Base-by-base conservation (phyloP, 306 rosid genomes). In the Prunus mume region DNA sequence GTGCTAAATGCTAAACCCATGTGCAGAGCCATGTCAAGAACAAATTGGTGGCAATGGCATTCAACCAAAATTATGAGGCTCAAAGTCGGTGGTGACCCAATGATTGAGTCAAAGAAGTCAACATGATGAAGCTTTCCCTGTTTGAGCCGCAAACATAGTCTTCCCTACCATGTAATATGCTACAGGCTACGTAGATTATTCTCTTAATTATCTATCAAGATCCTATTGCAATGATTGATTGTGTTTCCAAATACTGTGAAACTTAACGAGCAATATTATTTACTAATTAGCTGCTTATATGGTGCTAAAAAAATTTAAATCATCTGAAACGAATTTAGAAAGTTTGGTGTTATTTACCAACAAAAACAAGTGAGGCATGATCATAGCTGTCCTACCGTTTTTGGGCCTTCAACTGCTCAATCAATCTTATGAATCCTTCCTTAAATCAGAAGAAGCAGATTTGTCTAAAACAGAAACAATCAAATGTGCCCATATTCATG, bases 1-100 rank as follows among this genome's bases (percentile, higher is more conserved):
- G 61, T 71, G 52, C 65, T 34, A 2, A 17, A 17, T 73, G 25
- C 27, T 45, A 25, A 45, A 58, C 54, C 56, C 77, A 58, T 58
- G 77, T 58, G 77, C 77, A 57, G 34, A 2, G 5, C 25, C 50
- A 17, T 58, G 58, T 60, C 13, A 41, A 43, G 11, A 38, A 34
- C 34, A 34, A 22, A 25, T 46, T 43, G 56, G 68, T 9, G 68
- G 56, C 68, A 64, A 32, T 18, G 43, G 68, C 76, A 58, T 43
- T 4, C 12, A 38, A 71, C 52, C 54, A 55, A 58, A 58, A 72
- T 72, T 55, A 55, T 72, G 65, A 52, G 3, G n/a, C 52, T 14
- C 24, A 38, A 32, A 72, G 49, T 20, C 52, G 66, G 54, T 38
- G 66, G 54, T 38, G 76, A 72, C 34, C 11, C 49, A 56, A 72